Conservation (phyloP, 345 rosid genomes). For the Erysimum cheiranthoides region DNA sequence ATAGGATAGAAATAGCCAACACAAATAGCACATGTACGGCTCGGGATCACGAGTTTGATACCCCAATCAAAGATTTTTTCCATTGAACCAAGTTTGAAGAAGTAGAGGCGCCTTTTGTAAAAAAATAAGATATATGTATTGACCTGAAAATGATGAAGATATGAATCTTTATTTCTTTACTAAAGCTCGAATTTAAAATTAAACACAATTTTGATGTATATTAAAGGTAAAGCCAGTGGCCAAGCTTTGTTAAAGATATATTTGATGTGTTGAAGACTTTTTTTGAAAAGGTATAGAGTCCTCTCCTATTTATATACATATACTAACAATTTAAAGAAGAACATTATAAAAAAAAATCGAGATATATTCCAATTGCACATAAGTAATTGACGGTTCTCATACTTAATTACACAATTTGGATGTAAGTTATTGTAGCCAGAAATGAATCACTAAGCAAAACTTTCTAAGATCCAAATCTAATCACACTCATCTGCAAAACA, state of each 20-base stretch:
- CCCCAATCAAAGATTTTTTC: constrained; percentile 5
- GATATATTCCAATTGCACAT: not conserved
- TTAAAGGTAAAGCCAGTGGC: not conserved
- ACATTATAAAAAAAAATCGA: not conserved
- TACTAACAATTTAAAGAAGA: not conserved
- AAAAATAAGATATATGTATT: not conserved
- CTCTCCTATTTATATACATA: not conserved
- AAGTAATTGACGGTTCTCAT: not conserved
- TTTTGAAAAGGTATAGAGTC: not conserved
- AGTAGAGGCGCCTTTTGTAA: not conserved
- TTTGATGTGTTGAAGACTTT: not conserved
- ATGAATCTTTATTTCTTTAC: not conserved
- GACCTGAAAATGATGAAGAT: not conserved
- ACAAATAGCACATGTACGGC: not conserved
- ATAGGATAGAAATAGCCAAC: not conserved
- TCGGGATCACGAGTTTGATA: not conserved
- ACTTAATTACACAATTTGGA: not conserved
- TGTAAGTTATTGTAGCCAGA: not conserved
- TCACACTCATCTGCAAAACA: constrained; percentile 18
- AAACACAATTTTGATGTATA: not conserved
- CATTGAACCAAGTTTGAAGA: not conserved
- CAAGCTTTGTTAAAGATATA: not conserved
- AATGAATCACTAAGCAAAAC: not conserved
- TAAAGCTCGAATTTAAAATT: not conserved
- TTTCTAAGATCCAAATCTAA: constrained; percentile 15